Base-by-base conservation (phyloP, 2,329 filamentous ascomycete species). In the Penicillium corylophilum region DNA sequence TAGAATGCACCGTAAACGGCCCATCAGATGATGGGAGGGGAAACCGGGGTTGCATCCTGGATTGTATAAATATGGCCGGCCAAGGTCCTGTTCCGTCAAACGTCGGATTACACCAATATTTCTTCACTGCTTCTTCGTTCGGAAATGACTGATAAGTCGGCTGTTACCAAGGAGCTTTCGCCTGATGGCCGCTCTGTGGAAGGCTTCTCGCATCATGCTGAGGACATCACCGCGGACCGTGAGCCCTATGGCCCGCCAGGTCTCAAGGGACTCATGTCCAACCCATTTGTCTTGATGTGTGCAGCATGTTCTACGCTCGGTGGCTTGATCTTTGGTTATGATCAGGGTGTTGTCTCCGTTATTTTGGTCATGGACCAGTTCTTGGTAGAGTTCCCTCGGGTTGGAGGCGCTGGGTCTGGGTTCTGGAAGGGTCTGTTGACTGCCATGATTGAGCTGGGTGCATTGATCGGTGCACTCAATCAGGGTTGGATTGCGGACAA, bases 361-460 rank as follows among this genome's bases (percentile, higher is more conserved):
- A 79, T 77, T 16, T 64, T 81, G 7, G 76, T 79, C 33, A 81
- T 81, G 78, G 72, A 78, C 15, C 77, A 79, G 48, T 81, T 81
- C 53, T 65, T 79, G 3, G 65, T 68, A 0, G 68, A 68, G 1
- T 80, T 80, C 47, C 69, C 75, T 10, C 69, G 71, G 13, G 72
- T 79, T 3, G 70, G 73, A 0, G 67, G 73, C 9, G 59, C 65
- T 7, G 70, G 70, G 5, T 65, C 69, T 5, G 71, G 71, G 0
- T 75, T 75, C 52, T 72, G 68, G 64, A 75, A 74, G 52, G 73
- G 73, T n/a, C 51, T 75, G 55, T 69, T 81, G 69, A 82, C 79
- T 8, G 79, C 79, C 3, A 81, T 81, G 78, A 76, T 82, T 44
- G 77, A 81, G 53, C 58, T 81, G 18, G 79, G 79, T n/a, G 79